Conservation (phyloP, 805 yeast genomes). For the Debaryomyces castellii region DNA sequence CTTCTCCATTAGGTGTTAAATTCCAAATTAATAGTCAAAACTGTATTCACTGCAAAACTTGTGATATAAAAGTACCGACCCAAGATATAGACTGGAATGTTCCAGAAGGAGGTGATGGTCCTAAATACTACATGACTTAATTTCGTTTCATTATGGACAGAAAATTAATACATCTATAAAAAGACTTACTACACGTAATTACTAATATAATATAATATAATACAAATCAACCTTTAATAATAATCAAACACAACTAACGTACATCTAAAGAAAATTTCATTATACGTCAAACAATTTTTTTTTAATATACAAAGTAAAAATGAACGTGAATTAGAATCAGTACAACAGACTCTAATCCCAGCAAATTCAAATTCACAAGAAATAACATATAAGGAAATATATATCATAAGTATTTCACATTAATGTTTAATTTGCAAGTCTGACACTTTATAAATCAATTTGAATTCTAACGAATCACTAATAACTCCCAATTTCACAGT, state of each 20-base stretch:
- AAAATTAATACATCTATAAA: neutral
- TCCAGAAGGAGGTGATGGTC: slow-evolving; percentile 99
- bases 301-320: neutral
- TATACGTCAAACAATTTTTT: neutral
- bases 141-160: neutral
- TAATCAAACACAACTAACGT: neutral
- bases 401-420: neutral
- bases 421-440: neutral
- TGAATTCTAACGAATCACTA: neutral
- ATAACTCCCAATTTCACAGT: neutral
- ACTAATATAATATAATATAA: neutral
- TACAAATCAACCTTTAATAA: neutral
- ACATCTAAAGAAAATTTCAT: neutral
- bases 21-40: slow-evolving; percentile 95
- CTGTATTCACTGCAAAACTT: slow-evolving; percentile 97
- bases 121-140: slow-evolving; percentile 85
- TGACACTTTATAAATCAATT: neutral
- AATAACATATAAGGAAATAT: neutral
- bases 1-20: slow-evolving; percentile 59
- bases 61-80: slow-evolving; percentile 94
- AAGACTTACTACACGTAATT: too few relatives aligned
- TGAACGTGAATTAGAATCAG: neutral
- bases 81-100: slow-evolving; percentile 95
- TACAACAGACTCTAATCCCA: neutral
- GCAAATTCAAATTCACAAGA: neutral